Evolutionary conservation across 139 green algal species (phyloP).

Genomic region (Chlorella vulgaris): DNA sequence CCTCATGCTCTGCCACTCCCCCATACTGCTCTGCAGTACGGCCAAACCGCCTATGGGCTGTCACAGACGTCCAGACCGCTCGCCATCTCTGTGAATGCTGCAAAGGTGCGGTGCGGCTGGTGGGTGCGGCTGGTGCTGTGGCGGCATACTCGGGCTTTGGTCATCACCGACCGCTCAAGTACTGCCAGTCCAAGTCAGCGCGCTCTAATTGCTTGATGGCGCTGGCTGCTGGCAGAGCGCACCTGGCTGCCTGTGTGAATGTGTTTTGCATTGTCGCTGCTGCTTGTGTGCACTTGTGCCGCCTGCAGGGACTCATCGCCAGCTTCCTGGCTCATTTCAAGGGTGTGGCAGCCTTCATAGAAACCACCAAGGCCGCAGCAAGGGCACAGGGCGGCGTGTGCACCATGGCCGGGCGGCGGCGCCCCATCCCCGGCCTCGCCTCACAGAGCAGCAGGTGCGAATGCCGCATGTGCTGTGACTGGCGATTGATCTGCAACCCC

Average conservation of each 20-base stretch:
- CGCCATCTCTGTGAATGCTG: background rate
- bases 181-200: no score
- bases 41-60: slow-evolving; percentile 39
- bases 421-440: slow-evolving; percentile 52
- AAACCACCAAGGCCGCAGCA: slow-evolving; percentile 12
- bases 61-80: slow-evolving; percentile 8
- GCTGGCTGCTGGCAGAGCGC: no score
- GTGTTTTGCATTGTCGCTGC: background rate
- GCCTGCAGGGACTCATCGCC: slow-evolving; percentile 42
- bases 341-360: slow-evolving; percentile 37
- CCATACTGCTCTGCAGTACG: slow-evolving; percentile 51
- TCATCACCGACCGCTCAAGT: no score
- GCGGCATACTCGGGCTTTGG: no score
- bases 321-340: slow-evolving; percentile 60
- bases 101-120: slow-evolving; percentile 25
- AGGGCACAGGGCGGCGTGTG: slow-evolving; percentile 38
- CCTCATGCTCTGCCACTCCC: background rate
- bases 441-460: slow-evolving; percentile 4
- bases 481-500: background rate
- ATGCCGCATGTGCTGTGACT: background rate
- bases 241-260: background rate
- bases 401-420: slow-evolving; percentile 51
- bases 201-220: no score
- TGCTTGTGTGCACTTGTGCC: background rate
- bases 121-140: background rate